phyloP scores from a whole-genome alignment of 75 land plant species.

The Adiantum capillusveneris region DNA sequence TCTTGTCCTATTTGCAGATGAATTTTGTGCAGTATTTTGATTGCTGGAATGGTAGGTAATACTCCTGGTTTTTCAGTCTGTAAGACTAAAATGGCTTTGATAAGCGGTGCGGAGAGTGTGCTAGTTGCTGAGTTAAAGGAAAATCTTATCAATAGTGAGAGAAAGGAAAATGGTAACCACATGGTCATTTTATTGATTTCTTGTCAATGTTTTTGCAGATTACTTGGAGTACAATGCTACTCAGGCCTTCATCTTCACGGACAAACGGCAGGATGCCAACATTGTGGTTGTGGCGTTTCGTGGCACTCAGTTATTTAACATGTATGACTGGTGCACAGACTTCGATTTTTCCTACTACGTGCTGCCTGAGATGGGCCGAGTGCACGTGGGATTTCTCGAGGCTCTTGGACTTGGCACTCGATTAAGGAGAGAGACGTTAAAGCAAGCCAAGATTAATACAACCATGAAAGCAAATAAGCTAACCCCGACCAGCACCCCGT shows the following conservation, averaged over 20 bases:
- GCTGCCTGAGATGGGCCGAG: conserved; percentile 22
- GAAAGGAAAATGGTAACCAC: neutral
- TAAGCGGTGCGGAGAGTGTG: neutral
- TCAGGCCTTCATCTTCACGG: conserved; percentile 58
- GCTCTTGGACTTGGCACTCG: conserved; percentile 43
- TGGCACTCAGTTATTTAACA: conserved; percentile 70
- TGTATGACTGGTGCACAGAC: conserved; percentile 62
- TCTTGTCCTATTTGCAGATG: conserved; percentile 51
- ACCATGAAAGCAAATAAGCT: neutral
- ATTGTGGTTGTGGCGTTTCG: conserved; percentile 58
- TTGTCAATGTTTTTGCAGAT: conserved; percentile 16
- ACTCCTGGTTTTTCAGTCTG: neutral
- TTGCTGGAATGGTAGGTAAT: conserved; percentile 56
- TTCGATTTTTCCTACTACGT: conserved; percentile 61
- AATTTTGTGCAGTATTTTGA: conserved; percentile 45
- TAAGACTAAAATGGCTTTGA: neutral
- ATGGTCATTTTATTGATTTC: neutral
- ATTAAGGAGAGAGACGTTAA: neutral
- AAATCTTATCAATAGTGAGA: neutral
- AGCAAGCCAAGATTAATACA: neutral
- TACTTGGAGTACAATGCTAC: conserved; percentile 32
- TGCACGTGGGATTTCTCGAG: conserved; percentile 54
- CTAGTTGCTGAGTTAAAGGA: neutral
- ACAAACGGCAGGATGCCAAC: conserved; percentile 32
- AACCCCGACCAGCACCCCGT: neutral